A percentile compares a stretch with the other conserved stretches of the same genome.
These are phyloP conservation scores for Candida endomychidarum DNA, from an alignment of 805 yeast genomes.

Conservation along the genomic window DNA sequence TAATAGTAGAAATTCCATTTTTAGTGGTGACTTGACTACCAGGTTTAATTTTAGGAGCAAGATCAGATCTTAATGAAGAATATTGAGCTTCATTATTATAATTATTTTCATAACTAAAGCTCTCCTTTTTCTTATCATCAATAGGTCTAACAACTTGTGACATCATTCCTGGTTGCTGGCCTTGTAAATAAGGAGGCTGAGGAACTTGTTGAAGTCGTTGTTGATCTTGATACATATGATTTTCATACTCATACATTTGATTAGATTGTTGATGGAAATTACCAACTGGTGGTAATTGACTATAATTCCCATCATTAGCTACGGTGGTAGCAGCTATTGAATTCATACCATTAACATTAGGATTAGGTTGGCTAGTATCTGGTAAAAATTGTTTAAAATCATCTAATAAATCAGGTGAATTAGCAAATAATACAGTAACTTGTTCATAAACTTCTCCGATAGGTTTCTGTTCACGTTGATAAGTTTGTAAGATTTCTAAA, in stretches of 20 bases:
- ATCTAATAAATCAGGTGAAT: slow-evolving; percentile 91
- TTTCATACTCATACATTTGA: slow-evolving; percentile 1
- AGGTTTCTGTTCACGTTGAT: slow-evolving; percentile 94
- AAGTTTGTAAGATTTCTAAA: slow-evolving; percentile 91
- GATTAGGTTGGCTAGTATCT: slow-evolving; percentile 54
- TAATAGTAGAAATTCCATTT: slow-evolving; percentile 30
- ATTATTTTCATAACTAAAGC: slow-evolving; percentile 29
- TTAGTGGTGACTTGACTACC: slow-evolving; percentile 15
- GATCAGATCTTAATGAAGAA: slow-evolving; percentile 45
- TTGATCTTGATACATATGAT: neutral
- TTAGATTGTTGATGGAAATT: slow-evolving; percentile 54
- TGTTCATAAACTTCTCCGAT: slow-evolving; percentile 94
- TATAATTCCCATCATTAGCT: slow-evolving; percentile 30
- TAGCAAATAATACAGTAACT: slow-evolving; percentile 82
- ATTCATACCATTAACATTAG: slow-evolving; percentile 13
- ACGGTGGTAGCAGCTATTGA: slow-evolving; percentile 40
- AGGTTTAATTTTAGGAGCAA: slow-evolving; percentile 21
- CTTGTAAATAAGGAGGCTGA: neutral
- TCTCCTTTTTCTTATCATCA: slow-evolving; percentile 27
- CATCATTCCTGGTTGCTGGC: neutral
- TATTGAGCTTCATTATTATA: slow-evolving; percentile 44
- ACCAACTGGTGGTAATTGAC: slow-evolving; percentile 85
- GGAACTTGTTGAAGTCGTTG: slow-evolving; percentile 1
- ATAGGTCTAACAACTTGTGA: slow-evolving; percentile 1
- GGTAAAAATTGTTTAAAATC: slow-evolving; percentile 96